Evolutionary conservation across 2,329 filamentous ascomycete species (phyloP).

Genomic region (Sporothrix protearum): DNA sequence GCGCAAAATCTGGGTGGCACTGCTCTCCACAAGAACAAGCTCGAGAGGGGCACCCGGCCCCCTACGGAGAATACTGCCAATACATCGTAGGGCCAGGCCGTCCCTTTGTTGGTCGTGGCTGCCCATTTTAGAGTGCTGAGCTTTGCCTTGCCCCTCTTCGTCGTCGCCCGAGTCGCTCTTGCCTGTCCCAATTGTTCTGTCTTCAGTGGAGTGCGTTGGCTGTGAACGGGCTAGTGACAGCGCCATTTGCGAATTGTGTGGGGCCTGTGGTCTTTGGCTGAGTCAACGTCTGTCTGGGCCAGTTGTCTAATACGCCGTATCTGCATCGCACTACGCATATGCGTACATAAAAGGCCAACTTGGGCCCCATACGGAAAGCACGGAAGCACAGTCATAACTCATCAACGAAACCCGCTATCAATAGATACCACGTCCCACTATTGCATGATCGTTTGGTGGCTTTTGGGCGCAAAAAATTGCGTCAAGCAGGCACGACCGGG

Average conservation of each 20-base stretch:
- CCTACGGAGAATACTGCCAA: neutral
- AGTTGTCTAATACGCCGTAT: neutral
- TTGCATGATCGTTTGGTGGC: neutral
- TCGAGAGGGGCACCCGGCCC: neutral
- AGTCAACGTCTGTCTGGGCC: neutral
- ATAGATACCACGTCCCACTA: neutral
- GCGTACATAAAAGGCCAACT: neutral
- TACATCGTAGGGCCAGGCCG: neutral
- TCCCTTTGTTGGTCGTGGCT: neutral
- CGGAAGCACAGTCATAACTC: conserved; percentile 1
- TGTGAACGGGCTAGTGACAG: neutral
- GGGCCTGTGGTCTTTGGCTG: neutral
- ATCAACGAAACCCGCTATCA: neutral
- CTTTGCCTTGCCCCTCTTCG: neutral
- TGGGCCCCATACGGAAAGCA: neutral
- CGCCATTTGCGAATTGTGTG: neutral
- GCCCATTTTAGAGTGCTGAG: conserved; percentile 6
- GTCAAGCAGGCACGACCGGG: neutral
- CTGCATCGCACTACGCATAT: neutral
- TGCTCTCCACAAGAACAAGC: neutral
- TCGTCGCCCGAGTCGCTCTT: neutral
- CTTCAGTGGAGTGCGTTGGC: neutral
- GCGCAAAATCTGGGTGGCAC: neutral
- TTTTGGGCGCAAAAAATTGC: neutral
- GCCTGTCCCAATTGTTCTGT: neutral